Evolutionary conservation across 2,329 filamentous ascomycete genomes (phyloP).

Genomic region (Tolypocladium pustulatum): DNA sequence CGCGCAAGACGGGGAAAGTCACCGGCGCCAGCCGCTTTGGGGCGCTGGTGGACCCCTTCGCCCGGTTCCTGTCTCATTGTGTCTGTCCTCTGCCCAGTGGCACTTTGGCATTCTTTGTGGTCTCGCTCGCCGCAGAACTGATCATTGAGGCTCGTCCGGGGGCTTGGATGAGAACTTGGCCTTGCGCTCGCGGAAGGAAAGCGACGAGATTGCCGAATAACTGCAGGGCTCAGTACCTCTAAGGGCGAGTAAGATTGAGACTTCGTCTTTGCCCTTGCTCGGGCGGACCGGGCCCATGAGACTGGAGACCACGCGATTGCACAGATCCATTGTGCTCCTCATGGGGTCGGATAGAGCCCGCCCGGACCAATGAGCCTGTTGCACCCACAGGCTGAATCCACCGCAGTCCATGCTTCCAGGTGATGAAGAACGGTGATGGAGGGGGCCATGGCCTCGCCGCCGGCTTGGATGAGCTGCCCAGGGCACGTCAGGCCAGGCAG

Average conservation of each 20-base stretch:
- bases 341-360: background rate
- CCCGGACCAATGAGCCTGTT: background rate
- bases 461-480: background rate
- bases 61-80: background rate
- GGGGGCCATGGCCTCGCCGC: background rate
- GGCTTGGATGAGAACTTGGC: no score
- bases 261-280: background rate
- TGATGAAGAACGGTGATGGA: background rate
- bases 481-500: no score
- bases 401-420: background rate
- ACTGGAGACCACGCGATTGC: background rate
- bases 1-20: background rate
- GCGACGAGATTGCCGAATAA: background rate
- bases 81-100: background rate
- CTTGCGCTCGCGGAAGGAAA: no score
- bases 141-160: no score
- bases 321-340: background rate
- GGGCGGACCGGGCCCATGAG: background rate
- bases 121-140: background rate
- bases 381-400: background rate
- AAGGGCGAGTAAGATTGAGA: background rate
- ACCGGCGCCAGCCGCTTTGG: background rate
- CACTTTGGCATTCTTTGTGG: background rate
- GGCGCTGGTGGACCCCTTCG: background rate
- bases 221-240: background rate